Evolutionary conservation across 1,284 basidiomycete species (phyloP).

Genomic region (Puccinia novopanici): DNA sequence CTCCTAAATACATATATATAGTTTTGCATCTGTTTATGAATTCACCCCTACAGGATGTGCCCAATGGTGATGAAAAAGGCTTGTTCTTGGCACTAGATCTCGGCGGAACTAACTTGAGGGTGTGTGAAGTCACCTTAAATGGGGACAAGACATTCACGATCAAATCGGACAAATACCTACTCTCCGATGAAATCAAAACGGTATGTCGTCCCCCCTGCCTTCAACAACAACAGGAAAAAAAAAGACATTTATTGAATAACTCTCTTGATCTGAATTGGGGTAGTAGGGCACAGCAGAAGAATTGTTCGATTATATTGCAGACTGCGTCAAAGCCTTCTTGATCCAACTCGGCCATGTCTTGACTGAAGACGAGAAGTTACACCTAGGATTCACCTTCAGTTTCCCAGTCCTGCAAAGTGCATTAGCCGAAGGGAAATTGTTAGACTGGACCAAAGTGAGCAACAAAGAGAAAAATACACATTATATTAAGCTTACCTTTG

Average conservation of each 20-base stretch:
- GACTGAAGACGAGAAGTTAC: slow-evolving; percentile 65
- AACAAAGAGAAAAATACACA: not conserved
- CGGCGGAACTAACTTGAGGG: slow-evolving; percentile 93
- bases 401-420: slow-evolving; percentile 98
- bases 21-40: not conserved
- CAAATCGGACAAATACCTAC: slow-evolving; percentile 89
- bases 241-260: not conserved
- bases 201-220: slow-evolving; percentile 66
- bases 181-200: slow-evolving; percentile 83
- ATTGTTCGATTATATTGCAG: slow-evolving; percentile 76
- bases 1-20: not conserved
- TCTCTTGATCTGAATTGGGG: not conserved
- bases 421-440: slow-evolving; percentile 79
- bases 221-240: not conserved
- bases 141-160: slow-evolving; percentile 85
- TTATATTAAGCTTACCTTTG: not conserved
- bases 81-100: slow-evolving; percentile 91
- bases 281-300: slow-evolving; percentile 41
- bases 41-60: slow-evolving; percentile 65
- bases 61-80: slow-evolving; percentile 84
- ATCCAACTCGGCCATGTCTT: slow-evolving; percentile 66
- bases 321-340: slow-evolving; percentile 90
- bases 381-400: slow-evolving; percentile 89
- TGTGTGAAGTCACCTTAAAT: slow-evolving; percentile 85
- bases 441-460: slow-evolving; percentile 85